Evolutionary conservation across 2,329 filamentous ascomycete genomes (phyloP).

Genomic region (Ophiosphaerella herpotricha): DNA sequence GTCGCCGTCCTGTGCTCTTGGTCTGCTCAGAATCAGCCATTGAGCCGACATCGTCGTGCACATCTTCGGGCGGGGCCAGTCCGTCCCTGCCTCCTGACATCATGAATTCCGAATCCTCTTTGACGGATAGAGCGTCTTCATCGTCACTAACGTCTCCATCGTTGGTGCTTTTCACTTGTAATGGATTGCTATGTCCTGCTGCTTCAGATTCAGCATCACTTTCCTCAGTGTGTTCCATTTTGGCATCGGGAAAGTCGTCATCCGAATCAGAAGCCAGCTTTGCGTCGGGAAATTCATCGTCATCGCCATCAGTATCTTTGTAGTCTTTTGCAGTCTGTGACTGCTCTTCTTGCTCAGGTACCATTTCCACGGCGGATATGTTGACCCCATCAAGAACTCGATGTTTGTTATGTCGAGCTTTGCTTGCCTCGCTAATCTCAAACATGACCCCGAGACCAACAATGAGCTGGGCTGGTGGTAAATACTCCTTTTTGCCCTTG

Average conservation of each 20-base stretch:
- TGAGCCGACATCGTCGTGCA: conserved; percentile 33
- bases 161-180: conserved; percentile 38
- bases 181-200: conserved; percentile 43
- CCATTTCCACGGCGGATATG: conserved; percentile 27
- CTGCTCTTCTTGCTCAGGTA: conserved; percentile 19
- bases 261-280: conserved; percentile 46
- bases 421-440: conserved; percentile 85
- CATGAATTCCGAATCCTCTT: conserved; percentile 4
- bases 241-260: conserved; percentile 53
- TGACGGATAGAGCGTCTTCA: conserved; percentile 22
- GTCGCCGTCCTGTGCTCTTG: conserved; percentile 30
- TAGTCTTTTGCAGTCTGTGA: conserved; percentile 17
- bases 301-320: conserved; percentile 40
- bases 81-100: conserved; percentile 18
- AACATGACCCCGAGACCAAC: conserved; percentile 89
- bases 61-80: conserved; percentile 10
- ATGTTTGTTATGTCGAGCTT: conserved; percentile 78
- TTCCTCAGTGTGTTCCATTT: conserved; percentile 42
- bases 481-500: conserved; percentile 84
- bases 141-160: conserved; percentile 23
- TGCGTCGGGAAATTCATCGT: conserved; percentile 53
- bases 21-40: conserved; percentile 35
- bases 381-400: conserved; percentile 55
- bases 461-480: conserved; percentile 84
- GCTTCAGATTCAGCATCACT: conserved; percentile 44